Conservation (phyloP, 1,284 basidiomycete genomes). For the Puccinia brachypodii region DNA sequence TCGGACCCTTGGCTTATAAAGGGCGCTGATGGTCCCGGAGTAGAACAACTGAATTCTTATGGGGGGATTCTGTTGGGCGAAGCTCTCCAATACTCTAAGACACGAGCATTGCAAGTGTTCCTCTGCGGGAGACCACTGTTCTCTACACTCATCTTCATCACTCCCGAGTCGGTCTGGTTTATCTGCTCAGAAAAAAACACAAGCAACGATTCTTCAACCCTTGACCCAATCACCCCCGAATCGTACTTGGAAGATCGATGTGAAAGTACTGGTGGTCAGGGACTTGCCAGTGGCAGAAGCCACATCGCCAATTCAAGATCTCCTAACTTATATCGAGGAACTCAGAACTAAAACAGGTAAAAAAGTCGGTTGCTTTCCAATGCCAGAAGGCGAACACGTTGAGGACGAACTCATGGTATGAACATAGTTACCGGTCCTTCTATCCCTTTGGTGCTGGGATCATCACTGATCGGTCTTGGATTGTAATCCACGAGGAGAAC, state of each 20-base stretch:
- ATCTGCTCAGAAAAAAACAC: slow-evolving; percentile 83
- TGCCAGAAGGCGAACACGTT: slow-evolving; percentile 74
- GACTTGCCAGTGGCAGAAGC: slow-evolving; percentile 4
- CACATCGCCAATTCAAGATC: background rate
- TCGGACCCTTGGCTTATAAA: background rate
- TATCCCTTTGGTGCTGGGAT: too few relatives aligned
- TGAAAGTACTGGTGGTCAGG: slow-evolving; percentile 57
- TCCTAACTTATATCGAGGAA: background rate
- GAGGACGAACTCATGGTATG: too few relatives aligned
- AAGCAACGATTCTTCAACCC: slow-evolving; percentile 64
- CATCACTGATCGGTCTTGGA: background rate
- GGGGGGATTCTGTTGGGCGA: slow-evolving; percentile 14
- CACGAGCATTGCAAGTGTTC: slow-evolving; percentile 69
- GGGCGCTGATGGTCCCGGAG: background rate
- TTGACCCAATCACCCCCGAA: background rate
- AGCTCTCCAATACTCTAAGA: background rate
- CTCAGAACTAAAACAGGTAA: background rate
- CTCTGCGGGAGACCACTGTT: slow-evolving; percentile 95
- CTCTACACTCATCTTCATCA: slow-evolving; percentile 74
- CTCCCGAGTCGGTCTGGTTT: slow-evolving; percentile 70
- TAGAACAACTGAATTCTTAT: background rate
- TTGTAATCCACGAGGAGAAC: slow-evolving; percentile 35
- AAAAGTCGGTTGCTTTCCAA: slow-evolving; percentile 69
- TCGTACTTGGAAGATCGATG: slow-evolving; percentile 51
- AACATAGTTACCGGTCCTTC: too few relatives aligned